Evolutionary conservation across 768 basidiomycete genomes (phyloP), one percentile per base, ranked within the genome.

Genomic region (Hysterangium stoloniferum): DNA sequence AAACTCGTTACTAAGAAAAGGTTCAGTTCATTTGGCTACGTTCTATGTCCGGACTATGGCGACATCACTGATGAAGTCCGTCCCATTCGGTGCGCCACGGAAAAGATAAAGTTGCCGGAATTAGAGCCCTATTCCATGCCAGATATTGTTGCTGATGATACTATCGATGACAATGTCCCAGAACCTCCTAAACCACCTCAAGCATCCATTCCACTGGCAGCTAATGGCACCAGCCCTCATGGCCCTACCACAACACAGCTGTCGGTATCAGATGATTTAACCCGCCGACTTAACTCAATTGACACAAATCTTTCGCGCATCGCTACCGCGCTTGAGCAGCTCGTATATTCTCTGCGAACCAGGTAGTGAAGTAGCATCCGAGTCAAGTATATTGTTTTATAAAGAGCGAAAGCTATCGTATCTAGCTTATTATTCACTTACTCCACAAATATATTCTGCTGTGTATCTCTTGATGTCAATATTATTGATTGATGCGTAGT

Each of bases 281-380:
- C 46, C 22, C 49, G 54, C 35, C 57, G 66, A 15, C 58, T 71
- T 31, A 59, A 59, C 1, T 68, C 68, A 3, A 66, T 70, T 48
- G 69, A 71, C 40, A 48, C 50, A 1, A 70, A 62, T 55, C 57
- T 71, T n/a, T 54, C 61, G 2, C 61, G 70, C 12, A 68, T 71
- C 35, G 70, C 70, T 7, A 60, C 53, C 20, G 65, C 67, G 8
- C 46, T 71, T 31, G 70, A 71, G 48, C 62, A 61, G 51, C 57
- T 71, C 2, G 66, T 64, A n/a, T n/a, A n/a, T n/a, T n/a, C n/a
- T n/a, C n/a, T n/a, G n/a, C n/a, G n/a, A n/a, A n/a, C n/a, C n/a
- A n/a, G n/a, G n/a, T n/a, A n/a, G n/a, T n/a, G n/a, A n/a, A n/a
- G n/a, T n/a, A n/a, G n/a, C n/a, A n/a, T n/a, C n/a, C n/a, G n/a